These are phyloP conservation scores for Xylaria arbuscula DNA, from an alignment of 2,329 filamentous ascomycete species.

Conservation along the genomic window DNA sequence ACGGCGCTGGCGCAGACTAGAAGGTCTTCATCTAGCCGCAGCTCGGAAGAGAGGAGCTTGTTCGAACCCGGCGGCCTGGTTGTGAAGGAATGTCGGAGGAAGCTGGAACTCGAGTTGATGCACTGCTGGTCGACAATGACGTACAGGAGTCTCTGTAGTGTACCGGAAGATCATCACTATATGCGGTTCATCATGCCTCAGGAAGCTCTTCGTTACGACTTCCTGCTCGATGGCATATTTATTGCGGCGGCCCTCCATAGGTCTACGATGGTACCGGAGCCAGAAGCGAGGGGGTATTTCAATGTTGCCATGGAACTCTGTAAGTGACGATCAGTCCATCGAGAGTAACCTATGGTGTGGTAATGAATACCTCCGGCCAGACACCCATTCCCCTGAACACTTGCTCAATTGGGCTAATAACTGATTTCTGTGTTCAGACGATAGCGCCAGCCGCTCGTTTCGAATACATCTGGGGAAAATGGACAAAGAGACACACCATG, in stretches of 20 bases:
- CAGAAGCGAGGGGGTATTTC: conserved; percentile 44
- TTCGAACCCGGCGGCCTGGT: conserved; percentile 26
- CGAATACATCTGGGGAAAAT: conserved; percentile 47
- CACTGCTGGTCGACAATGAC: conserved; percentile 62
- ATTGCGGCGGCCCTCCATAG: conserved; percentile 52
- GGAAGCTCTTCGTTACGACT: conserved; percentile 53
- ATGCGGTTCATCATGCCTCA: conserved; percentile 51
- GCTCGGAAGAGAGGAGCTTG: conserved; percentile 20
- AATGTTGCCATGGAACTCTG: conserved; percentile 51
- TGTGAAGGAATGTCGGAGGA: conserved; percentile 40
- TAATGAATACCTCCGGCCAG: background rate
- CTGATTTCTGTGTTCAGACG: conserved; percentile 40
- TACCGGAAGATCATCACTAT: conserved; percentile 53
- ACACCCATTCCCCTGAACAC: background rate
- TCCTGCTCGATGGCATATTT: conserved; percentile 54
- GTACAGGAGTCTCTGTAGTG: conserved; percentile 53
- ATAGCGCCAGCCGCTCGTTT: conserved; percentile 49
- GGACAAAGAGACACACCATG: conserved; percentile 46
- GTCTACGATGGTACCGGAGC: conserved; percentile 39
- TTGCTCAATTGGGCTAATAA: background rate
- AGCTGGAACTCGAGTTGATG: conserved; percentile 62
- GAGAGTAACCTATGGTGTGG: background rate
- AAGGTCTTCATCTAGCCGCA: conserved; percentile 22
- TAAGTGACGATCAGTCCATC: conserved; percentile 25
- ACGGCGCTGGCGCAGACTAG: conserved; percentile 17